These are phyloP conservation scores for Poa annua DNA, from an alignment of 176 grass and related monocot species.

Conservation along the genomic window DNA sequence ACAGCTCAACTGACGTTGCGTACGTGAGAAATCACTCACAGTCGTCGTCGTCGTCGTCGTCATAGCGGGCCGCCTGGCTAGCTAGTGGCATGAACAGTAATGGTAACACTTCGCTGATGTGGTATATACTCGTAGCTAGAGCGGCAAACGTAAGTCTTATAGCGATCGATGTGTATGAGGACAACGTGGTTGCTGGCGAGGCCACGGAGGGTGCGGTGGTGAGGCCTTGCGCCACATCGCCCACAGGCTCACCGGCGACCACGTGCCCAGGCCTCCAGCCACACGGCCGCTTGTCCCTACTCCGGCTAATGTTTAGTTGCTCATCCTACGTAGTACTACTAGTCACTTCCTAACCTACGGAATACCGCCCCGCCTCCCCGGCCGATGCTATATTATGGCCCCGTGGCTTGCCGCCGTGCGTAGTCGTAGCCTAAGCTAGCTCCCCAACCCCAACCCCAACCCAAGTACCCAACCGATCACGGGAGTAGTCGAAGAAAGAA, in stretches of 20 bases:
- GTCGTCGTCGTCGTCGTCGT: background rate
- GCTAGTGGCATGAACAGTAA: background rate
- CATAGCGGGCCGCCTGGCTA: background rate
- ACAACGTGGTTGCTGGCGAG: conserved; percentile 51
- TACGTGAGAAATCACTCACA: background rate
- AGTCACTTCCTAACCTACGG: background rate
- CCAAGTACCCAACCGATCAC: background rate
- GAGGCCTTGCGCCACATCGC: conserved; percentile 45
- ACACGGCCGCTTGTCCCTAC: background rate
- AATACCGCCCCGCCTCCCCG: background rate
- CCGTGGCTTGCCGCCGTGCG: background rate
- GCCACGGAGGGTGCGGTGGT: conserved; percentile 38
- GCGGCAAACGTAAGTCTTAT: background rate
- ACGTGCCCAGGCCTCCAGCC: conserved; percentile 44
- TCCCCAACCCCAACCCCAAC: background rate
- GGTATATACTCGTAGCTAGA: background rate
- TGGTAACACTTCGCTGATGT: background rate
- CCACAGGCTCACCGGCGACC: background rate
- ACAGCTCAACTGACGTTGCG: background rate
- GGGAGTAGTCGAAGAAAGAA: background rate
- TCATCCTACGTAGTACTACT: background rate
- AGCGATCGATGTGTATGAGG: background rate
- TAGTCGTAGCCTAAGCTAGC: conserved; percentile 16
- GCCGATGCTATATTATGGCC: conserved; percentile 47
- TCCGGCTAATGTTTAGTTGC: background rate